Percentiles rank a stretch among this genome's conserved stretches.
These are phyloP conservation scores for Musa schizocarpa DNA, from an alignment of 176 grass and related monocot genomes.

Conservation along the genomic window DNA sequence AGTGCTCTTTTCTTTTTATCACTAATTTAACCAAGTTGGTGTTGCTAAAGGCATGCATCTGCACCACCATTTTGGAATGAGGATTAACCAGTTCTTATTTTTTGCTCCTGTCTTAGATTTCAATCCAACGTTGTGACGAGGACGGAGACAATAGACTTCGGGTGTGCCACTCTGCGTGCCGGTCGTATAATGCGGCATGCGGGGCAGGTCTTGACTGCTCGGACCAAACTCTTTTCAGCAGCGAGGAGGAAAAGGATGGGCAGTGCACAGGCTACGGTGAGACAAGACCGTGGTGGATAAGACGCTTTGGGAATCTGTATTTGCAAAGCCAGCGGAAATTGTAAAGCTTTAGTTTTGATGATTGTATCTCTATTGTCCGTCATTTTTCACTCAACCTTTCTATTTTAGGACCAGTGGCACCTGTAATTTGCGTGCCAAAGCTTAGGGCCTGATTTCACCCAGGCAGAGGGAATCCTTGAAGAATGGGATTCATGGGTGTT, in stretches of 20 bases:
- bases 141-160: constrained; percentile 93
- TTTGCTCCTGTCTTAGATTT: constrained; percentile 42
- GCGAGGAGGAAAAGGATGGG: constrained; percentile 68
- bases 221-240: constrained; percentile 98
- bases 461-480: constrained; percentile 5
- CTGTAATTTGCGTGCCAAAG: background rate
- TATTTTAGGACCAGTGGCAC: background rate
- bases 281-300: constrained; percentile 79
- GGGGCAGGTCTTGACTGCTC: constrained; percentile 86
- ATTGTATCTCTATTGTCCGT: constrained; percentile 25
- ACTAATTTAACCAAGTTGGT: background rate
- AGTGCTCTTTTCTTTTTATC: background rate
- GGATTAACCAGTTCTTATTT: background rate
- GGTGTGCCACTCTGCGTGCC: constrained; percentile 91
- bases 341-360: constrained; percentile 49
- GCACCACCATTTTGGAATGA: background rate
- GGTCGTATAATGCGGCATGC: constrained; percentile 78
- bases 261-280: constrained; percentile 94
- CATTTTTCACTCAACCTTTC: constrained; percentile 14
- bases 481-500: background rate
- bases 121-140: constrained; percentile 86
- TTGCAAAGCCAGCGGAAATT: constrained; percentile 24
- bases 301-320: constrained; percentile 41
- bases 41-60: background rate
- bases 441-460: background rate